Evolutionary conservation across 371 early-diverging fungal species (phyloP).

Genomic region (Basidiobolus heterosporus): DNA sequence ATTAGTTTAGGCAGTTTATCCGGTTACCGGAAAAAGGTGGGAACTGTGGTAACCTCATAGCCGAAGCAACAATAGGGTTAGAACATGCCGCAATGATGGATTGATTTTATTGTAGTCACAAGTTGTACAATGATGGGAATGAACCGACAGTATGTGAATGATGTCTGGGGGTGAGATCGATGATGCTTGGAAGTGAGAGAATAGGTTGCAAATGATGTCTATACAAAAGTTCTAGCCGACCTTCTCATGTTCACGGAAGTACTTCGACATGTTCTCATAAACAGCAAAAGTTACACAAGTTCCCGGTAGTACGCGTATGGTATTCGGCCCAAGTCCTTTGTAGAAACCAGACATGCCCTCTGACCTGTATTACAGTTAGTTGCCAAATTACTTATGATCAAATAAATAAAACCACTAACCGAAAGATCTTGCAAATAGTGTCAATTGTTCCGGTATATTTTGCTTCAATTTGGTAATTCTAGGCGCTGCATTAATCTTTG

Average conservation of each 20-base stretch:
- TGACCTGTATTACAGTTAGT: conserved; percentile 9
- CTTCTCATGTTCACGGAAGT: not conserved
- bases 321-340: conserved; percentile 81
- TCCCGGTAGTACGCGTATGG: conserved; percentile 83
- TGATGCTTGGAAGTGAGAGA: too few relatives aligned
- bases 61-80: too few relatives aligned
- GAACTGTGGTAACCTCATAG: too few relatives aligned
- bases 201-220: too few relatives aligned
- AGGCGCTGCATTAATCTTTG: not conserved
- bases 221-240: too few relatives aligned
- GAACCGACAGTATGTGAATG: too few relatives aligned
- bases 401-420: conserved; percentile 10
- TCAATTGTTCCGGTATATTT: conserved; percentile 51
- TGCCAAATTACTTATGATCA: not conserved
- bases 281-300: conserved; percentile 89
- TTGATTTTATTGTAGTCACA: too few relatives aligned
- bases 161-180: too few relatives aligned
- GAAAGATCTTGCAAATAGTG: conserved; percentile 48
- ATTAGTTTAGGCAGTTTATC: too few relatives aligned
- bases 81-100: too few relatives aligned
- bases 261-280: conserved; percentile 56
- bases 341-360: conserved; percentile 84
- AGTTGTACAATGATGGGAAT: too few relatives aligned
- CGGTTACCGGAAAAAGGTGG: too few relatives aligned
- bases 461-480: conserved; percentile 11